Base-by-base conservation (phyloP, 2,329 filamentous ascomycete species). In the Ophiocordyceps sinensis region DNA sequence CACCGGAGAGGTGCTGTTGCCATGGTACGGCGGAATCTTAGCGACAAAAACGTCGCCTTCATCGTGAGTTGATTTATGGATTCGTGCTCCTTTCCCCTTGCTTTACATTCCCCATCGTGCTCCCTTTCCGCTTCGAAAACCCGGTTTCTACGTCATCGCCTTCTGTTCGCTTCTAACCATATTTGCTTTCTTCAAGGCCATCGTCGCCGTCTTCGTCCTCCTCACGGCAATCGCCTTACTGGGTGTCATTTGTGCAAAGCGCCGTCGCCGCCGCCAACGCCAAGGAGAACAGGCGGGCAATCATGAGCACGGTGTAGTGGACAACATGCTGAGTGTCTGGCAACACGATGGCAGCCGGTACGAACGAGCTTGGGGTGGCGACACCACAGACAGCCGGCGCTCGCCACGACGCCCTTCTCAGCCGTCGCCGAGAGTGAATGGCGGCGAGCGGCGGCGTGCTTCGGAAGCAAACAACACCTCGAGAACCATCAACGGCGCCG, bases 291-390 rank as follows among this genome's bases (percentile, higher is more conserved):
- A 42, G 30, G 15, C 41, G 12, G 23, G 31, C 29, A 10, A 15
- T 15, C 32, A 5, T 15, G 5, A 7, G 13, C 40, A 17, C 11
- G 36, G 21, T 15, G 29, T 28, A 8, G 30, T 32, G 5, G 36
- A 38, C 9, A 21, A 31, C 13, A 28, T 41, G 7, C 11, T 37
- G 19, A 23, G 40, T 12, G 37, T 28, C 40, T 41, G 40, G 40
- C 29, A 23, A 3, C 9, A 30, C 5, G 19, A 36, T 7, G 23
- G n/a, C 5, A 17, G 39, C 35, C 43, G 44, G 39, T 63, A 63
- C 43, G 45, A 59, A 35, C 58, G 54, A 40, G 53, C 60, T 28
- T 44, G 52, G 21, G 50, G 47, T 14, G 52, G 57, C 32, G 56
- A 60, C 37, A 49, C 49, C n/a, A 51, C 43, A 3, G 44, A 44